These are phyloP conservation scores for Ustilago bromivora DNA, from an alignment of 1,284 basidiomycete species.

Conservation along the genomic window DNA sequence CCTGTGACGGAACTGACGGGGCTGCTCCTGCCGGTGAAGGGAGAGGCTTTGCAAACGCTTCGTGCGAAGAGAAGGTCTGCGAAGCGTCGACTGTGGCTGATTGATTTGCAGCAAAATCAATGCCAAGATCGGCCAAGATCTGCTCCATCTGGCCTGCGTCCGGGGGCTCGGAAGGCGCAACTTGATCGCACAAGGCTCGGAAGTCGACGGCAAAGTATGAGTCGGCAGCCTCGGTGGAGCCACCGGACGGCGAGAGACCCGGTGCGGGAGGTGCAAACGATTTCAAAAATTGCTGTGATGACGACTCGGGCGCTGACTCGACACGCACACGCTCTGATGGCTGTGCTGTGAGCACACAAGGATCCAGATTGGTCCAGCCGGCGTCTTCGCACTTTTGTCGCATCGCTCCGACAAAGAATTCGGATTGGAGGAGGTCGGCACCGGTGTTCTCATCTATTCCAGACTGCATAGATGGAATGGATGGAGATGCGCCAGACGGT, in stretches of 20 bases:
- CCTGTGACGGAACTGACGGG: constrained; percentile 29
- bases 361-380: constrained; percentile 20
- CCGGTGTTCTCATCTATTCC: not conserved
- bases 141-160: constrained; percentile 30
- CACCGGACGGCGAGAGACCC: constrained; percentile 11
- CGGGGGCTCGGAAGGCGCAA: constrained; percentile 15
- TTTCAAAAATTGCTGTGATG: not conserved
- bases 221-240: constrained; percentile 15
- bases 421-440: constrained; percentile 27
- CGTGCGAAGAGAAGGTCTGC: constrained; percentile 5
- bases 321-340: constrained; percentile 27
- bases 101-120: constrained; percentile 22
- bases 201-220: constrained; percentile 23
- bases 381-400: not conserved
- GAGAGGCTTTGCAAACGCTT: not conserved
- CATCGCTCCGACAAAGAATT: constrained; percentile 32
- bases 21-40: not conserved
- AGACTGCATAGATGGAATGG: not conserved
- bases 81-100: constrained; percentile 4
- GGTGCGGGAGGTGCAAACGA: not conserved
- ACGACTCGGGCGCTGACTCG: constrained; percentile 14
- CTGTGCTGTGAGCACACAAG: constrained; percentile 22
- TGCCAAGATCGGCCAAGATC: constrained; percentile 37
- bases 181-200: constrained; percentile 25
- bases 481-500: constrained; percentile 8